A percentile compares a stretch with the other conserved stretches of the same genome.
These are phyloP conservation scores for Aspergillus glaucus DNA, from an alignment of 2,329 filamentous ascomycete genomes.

Conservation along the genomic window DNA sequence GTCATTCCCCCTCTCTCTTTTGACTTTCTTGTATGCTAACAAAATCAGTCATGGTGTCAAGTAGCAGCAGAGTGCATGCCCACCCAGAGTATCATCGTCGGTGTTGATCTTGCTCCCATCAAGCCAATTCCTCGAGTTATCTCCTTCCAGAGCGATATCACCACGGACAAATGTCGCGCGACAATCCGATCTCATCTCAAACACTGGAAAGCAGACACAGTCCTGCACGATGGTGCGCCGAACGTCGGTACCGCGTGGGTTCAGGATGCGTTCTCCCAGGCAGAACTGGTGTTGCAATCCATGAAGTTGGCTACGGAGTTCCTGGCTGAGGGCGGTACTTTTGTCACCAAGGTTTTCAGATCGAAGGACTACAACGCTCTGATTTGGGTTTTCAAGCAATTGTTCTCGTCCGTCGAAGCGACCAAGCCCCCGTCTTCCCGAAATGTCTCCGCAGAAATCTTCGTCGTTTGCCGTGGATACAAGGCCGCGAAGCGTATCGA, in stretches of 20 bases:
- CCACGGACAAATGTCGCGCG: conserved; percentile 88
- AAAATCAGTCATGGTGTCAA: conserved; percentile 77
- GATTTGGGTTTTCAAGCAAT: conserved; percentile 95
- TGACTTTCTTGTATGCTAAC: conserved; percentile 13
- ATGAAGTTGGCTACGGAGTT: conserved; percentile 95
- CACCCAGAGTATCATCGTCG: conserved; percentile 78
- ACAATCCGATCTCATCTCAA: conserved; percentile 87
- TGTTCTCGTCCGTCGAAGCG: conserved; percentile 91
- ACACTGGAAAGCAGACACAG: conserved; percentile 91
- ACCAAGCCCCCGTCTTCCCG: conserved; percentile 94
- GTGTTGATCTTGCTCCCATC: conserved; percentile 90
- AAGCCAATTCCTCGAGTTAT: conserved; percentile 92
- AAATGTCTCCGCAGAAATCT: conserved; percentile 97
- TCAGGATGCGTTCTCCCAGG: conserved; percentile 97
- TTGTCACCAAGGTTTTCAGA: conserved; percentile 95
- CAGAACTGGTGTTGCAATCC: conserved; percentile 81
- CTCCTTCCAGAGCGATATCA: conserved; percentile 96
- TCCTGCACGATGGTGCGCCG: conserved; percentile 92
- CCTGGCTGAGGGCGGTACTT: conserved; percentile 77
- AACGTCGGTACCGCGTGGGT: conserved; percentile 98
- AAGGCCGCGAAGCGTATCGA: conserved; percentile 93
- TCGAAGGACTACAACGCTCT: conserved; percentile 96
- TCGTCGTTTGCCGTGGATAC: conserved; percentile 91
- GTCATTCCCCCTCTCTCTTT: background rate
- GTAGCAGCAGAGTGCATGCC: conserved; percentile 96